Base-by-base conservation (phyloP, 805 yeast genomes). In the Ogataea nonfermentans region DNA sequence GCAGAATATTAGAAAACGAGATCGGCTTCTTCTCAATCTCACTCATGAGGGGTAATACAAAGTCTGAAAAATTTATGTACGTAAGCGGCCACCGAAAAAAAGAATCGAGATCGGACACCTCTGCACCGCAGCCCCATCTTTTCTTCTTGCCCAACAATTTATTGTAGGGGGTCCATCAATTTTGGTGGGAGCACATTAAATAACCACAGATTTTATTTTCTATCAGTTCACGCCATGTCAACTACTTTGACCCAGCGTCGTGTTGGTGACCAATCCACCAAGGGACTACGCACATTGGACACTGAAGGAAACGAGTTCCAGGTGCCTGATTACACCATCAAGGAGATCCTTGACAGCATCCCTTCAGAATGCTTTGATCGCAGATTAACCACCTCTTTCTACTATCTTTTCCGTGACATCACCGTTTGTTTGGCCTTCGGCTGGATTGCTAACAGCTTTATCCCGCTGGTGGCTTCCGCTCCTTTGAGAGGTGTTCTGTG, bases 1-100 rank as follows among this genome's bases (percentile, higher is more conserved):
- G 74, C 40, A 88, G 74, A 63, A 93, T 85, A 71, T 91, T 91
- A 55, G 95, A 79, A 65, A 86, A 84, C 47, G 84, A 82, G 53
- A 93, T 75, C 37, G 95, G 91, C 65, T 88, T 91, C 70, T 88
- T 89, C 63, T 88, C 72, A 40, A 81, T 59, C 44, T 66, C 67
- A 22, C 27, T 24, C 42, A 39, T 39, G n/a, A 13, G 5, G n/a
- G 3, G 3, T 7, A 31, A 9, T 6, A 20, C 14, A n/a, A 14
- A 13, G 19, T 16, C 10, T 12, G 11, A 4, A 22, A n/a, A 11
- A 15, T 15, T 23, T 19, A 6, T 25, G 14, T 11, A 25, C 28
- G 14, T 13, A 25, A 25, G 14, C 28, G 6, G 28, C 28, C 9
- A 6, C 28, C 28, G 14, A 5, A 9, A 25, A 25, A 25, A 5